Evolutionary conservation across 345 rosid genomes (phyloP), one percentile per base, ranked within the genome.

Genomic region (Eucalyptus brandiana): DNA sequence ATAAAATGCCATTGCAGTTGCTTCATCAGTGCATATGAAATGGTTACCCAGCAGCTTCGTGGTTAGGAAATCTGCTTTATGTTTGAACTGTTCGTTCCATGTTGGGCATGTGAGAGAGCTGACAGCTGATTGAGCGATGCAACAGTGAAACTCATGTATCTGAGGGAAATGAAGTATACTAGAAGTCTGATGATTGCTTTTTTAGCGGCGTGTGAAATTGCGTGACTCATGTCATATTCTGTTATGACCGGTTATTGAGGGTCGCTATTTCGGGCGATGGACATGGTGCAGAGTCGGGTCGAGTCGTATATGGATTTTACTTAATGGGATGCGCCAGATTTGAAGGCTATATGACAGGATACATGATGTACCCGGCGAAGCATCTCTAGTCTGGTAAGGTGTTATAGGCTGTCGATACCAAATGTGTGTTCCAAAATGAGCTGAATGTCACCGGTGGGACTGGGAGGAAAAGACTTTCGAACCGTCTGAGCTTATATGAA

Each of bases 201-300:
- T 65, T 13, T 13, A 14, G 72, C 5, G 72, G 19, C 4, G 10
- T 0, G 3, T 65, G 18, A 60, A 26, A 24, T 60, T 0, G 4
- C 34, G 5, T 4, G 8, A 65, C 19, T 65, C 37, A 28, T 12
- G 72, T n/a, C 34, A 4, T 62, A 13, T 14, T 13, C n/a, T 65
- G 72, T 65, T 10, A 65, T 65, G 72, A 14, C 72, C 32, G 10
- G 72, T 30, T 28, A 16, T 62, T 28, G 37, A 62, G 72, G 34
- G 19, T 32, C 18, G 10, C 72, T 65, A 4, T n/a, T 30, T 65
- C 0, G 18, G 72, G 72, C 0, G 9, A 65, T 30, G 72, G 72
- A n/a, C 72, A 30, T 15, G 72, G 72, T n/a, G 37, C 8, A 62
- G 34, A 30, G 9, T 62, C 3, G 9, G 2, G 16, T 62, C 1